Evolutionary conservation across 164 flowering plant species (phyloP), one percentile per base, ranked within the genome.

Genomic region (Malania oleifera): DNA sequence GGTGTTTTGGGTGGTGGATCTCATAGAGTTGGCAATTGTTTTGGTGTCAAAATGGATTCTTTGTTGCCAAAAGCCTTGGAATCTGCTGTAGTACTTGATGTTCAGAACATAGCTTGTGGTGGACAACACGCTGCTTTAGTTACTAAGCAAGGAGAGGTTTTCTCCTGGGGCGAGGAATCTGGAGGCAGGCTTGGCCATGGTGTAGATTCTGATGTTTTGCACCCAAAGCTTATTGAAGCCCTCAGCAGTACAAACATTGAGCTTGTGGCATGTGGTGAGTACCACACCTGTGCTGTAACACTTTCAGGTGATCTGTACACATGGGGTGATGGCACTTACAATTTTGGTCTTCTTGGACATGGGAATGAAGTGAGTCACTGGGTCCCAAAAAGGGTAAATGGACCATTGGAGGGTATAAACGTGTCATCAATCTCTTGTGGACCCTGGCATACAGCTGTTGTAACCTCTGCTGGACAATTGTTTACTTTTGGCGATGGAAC

Each of bases 161-260:
- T 93, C 57, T 86, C 97, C 54, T 93, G 99, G 99, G 99, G 99
- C 15, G 97, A 86, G 73, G 99, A 93, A 72, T 80, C 81, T 3
- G 95, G 97, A 38, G 99, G 99, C 63, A 83, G 97, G 77, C 92
- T 93, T 69, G 99, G 99, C 41, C 99, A 93, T 77, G 99, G 99
- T 67, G 86, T 93, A 43, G 97, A 93, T 69, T 73, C 92, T 73
- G 97, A 90, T 77, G 97, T 90, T 51, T 65, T 76, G 62, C 95
- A 93, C 58, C 99, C 99, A 59, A 93, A 93, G 71, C 92, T 93
- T 56, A 82, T 93, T 64, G 95, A 90, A 65, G 63, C 97, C 54
- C 95, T 93, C 34, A 73, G 87, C 41, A 81, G 59, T 70, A 80
- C 76, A 3, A 90, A 85, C 57, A 80, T 93, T 71, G 99, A 93